Evolutionary conservation across 257 asterid species (phyloP).

Genomic region (Salvia splendens): DNA sequence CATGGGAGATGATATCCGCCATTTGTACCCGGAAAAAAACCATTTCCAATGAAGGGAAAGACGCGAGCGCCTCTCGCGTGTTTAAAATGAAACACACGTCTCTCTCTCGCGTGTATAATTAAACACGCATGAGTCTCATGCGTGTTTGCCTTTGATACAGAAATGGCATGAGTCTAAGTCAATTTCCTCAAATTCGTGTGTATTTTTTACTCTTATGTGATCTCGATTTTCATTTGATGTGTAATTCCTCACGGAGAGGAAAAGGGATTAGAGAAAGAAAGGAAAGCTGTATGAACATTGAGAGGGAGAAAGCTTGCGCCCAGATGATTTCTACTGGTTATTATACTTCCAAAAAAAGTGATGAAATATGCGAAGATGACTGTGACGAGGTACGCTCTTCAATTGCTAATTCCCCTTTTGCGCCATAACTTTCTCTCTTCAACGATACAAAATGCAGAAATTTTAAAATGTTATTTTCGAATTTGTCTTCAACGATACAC

Average conservation of each 20-base stretch:
- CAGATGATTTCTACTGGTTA: slow-evolving; percentile 44
- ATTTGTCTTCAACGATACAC: not conserved
- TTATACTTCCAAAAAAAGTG: slow-evolving; percentile 61
- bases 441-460: not conserved
- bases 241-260: slow-evolving; percentile 27
- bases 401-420: slow-evolving; percentile 7
- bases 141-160: too few relatives aligned
- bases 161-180: too few relatives aligned
- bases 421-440: slow-evolving; percentile 3
- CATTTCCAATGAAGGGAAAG: too few relatives aligned
- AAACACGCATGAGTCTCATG: too few relatives aligned
- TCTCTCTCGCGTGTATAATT: too few relatives aligned
- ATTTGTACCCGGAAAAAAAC: too few relatives aligned
- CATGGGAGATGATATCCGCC: too few relatives aligned
- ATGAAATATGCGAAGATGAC: slow-evolving; percentile 55
- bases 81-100: too few relatives aligned
- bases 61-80: too few relatives aligned
- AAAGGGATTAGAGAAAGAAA: slow-evolving; percentile 32
- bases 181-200: slow-evolving; percentile 12
- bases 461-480: not conserved
- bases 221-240: slow-evolving; percentile 15
- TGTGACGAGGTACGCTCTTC: slow-evolving; percentile 56
- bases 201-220: not conserved
- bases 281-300: not conserved
- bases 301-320: slow-evolving; percentile 21